Percentiles rank a stretch among this genome's conserved stretches.
These are phyloP conservation scores for Dothiorella sarmentorum DNA, from an alignment of 2,329 filamentous ascomycete species.

Conservation along the genomic window DNA sequence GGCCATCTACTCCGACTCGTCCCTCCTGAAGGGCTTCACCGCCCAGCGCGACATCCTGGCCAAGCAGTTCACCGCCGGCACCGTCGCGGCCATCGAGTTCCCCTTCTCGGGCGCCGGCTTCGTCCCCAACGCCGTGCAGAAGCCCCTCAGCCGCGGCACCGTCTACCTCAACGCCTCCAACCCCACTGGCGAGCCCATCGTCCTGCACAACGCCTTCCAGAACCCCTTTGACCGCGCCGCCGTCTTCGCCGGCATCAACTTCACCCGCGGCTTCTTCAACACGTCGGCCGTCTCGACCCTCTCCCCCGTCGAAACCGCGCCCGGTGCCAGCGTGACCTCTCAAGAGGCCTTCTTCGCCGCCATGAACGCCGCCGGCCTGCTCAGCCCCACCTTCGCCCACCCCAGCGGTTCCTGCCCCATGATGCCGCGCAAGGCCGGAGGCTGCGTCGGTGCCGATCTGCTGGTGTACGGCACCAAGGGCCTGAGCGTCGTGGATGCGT, in stretches of 20 bases:
- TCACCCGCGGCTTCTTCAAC: conserved; percentile 32
- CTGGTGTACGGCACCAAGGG: conserved; percentile 27
- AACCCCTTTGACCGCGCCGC: conserved; percentile 2
- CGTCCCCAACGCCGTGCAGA: conserved; percentile 1
- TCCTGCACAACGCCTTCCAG: neutral
- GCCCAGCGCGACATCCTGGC: conserved; percentile 14
- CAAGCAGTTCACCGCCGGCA: conserved; percentile 17
- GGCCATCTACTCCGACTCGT: neutral
- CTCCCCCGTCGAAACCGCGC: conserved; percentile 23
- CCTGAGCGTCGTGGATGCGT: conserved; percentile 20
- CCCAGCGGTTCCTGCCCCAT: conserved; percentile 1
- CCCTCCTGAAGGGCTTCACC: conserved; percentile 9
- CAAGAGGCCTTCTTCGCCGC: conserved; percentile 16
- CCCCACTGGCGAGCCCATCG: conserved; percentile 24
- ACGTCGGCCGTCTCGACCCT: conserved; percentile 26
- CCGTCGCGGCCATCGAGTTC: conserved; percentile 29
- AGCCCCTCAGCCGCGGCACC: conserved; percentile 25
- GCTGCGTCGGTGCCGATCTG: conserved; percentile 29
- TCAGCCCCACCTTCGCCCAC: conserved; percentile 27
- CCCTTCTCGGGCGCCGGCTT: conserved; percentile 42
- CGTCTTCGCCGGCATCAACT: conserved; percentile 34
- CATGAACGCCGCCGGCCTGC: conserved; percentile 21
- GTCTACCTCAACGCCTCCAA: conserved; percentile 30
- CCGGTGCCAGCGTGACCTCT: conserved; percentile 3
- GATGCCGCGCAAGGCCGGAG: conserved; percentile 22